Conservation (phyloP, 768 basidiomycete genomes). For the Russula olivacea region DNA sequence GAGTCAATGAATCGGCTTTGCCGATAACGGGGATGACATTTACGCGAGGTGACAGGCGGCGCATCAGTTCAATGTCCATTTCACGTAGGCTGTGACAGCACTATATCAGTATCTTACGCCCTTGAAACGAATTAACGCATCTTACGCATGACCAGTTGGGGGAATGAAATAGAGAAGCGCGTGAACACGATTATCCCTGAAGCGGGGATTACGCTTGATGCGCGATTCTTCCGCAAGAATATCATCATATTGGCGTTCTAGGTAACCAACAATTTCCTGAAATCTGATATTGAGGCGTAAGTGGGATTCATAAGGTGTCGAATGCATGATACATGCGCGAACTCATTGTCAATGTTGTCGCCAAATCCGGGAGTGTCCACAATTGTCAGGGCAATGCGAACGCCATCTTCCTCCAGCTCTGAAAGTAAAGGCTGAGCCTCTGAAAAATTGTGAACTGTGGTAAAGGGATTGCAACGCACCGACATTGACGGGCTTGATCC, state of each 20-base stretch:
- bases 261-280: constrained; percentile 92
- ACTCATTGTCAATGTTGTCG: constrained; percentile 98
- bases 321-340: constrained; percentile 59
- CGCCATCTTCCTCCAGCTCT: constrained; percentile 99
- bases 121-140: neutral
- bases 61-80: constrained; percentile 99
- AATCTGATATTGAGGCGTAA: constrained; percentile 49
- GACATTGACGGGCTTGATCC: constrained; percentile 91
- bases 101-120: constrained; percentile 3
- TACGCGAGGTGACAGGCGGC: constrained; percentile 92
- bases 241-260: constrained; percentile 98
- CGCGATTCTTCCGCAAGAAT: constrained; percentile 97
- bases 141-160: constrained; percentile 95
- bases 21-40: constrained; percentile 98
- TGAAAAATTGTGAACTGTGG: neutral
- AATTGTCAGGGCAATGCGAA: constrained; percentile 95
- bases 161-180: constrained; percentile 97
- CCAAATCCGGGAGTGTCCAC: constrained; percentile 99
- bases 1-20: constrained; percentile 93
- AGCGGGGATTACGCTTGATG: constrained; percentile 99
- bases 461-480: constrained; percentile 45
- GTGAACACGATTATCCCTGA: constrained; percentile 96
- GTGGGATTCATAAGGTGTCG: neutral
- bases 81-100: constrained; percentile 65
- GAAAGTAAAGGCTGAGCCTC: constrained; percentile 1